Conservation (phyloP, 2,329 filamentous ascomycete genomes). For the Paramyrothecium sp. region DNA sequence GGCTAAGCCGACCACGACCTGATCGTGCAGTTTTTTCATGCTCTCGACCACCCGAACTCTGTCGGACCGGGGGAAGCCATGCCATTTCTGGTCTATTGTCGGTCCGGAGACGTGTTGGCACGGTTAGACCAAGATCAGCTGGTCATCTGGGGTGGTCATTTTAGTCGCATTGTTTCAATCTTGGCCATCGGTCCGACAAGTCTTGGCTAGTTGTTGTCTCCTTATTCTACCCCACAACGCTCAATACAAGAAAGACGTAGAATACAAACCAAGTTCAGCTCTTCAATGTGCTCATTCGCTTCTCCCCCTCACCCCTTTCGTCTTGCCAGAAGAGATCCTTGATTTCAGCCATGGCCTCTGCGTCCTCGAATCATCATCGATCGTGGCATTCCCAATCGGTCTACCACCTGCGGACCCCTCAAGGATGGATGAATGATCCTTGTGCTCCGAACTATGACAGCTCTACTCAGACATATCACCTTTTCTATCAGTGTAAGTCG, state of each 20-base stretch:
- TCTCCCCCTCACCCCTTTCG: not conserved
- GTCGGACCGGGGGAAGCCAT: not conserved
- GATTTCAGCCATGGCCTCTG: not conserved
- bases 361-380: not conserved
- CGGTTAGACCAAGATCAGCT: too few species aligned
- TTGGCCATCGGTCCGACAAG: not conserved
- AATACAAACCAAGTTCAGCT: too few species aligned
- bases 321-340: not conserved
- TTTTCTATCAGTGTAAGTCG: not conserved
- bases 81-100: not conserved
- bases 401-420: not conserved
- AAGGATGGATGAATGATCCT: conserved; percentile 1
- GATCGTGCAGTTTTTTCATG: not conserved
- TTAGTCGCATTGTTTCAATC: not conserved
- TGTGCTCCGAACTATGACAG: not conserved
- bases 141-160: too few species aligned
- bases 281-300: not conserved
- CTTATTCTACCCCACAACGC: too few species aligned
- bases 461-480: not conserved
- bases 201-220: not conserved
- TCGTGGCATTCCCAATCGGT: not conserved
- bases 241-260: too few species aligned
- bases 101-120: not conserved
- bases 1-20: not conserved
- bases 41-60: not conserved